A percentile compares a stretch with the other conserved stretches of the same genome.
Conservation (phyloP, 305 asterid genomes). For the Ilex paraguariensis region DNA sequence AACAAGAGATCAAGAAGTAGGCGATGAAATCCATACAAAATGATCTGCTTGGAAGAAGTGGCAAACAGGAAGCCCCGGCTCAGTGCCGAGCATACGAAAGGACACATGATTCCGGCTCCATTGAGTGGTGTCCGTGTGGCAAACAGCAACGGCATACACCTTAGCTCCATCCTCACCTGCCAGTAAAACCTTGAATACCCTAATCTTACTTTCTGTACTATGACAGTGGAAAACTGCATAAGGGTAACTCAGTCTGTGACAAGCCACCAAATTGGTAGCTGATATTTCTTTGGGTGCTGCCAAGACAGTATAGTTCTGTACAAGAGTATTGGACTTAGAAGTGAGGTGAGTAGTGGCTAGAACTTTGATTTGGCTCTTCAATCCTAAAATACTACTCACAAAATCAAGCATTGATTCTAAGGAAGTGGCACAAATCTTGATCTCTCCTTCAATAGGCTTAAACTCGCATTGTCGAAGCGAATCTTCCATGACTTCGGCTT, state of each 20-base stretch:
- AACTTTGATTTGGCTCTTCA: constrained; percentile 16
- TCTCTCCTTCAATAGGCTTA: constrained; percentile 55
- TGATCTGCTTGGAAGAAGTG: constrained; percentile 86
- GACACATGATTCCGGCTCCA: constrained; percentile 63
- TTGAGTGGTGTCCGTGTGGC: constrained; percentile 77
- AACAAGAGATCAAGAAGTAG: not conserved
- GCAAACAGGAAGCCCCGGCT: constrained; percentile 57
- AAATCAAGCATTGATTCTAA: constrained; percentile 55
- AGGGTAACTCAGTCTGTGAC: constrained; percentile 76
- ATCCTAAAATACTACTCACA: constrained; percentile 31
- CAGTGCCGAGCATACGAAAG: constrained; percentile 50
- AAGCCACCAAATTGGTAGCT: constrained; percentile 46
- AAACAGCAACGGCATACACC: constrained; percentile 66
- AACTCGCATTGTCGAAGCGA: constrained; percentile 57
- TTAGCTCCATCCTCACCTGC: constrained; percentile 41
- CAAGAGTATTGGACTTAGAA: constrained; percentile 7
- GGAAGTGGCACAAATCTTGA: constrained; percentile 65
- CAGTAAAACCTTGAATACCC: constrained; percentile 44
- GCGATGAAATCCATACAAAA: constrained; percentile 44
- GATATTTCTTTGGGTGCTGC: constrained; percentile 29
- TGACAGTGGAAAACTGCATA: constrained; percentile 68
- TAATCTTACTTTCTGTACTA: constrained; percentile 43
- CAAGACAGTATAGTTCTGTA: constrained; percentile 42
- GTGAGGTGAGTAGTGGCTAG: constrained; percentile 42
- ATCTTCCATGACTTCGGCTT: constrained; percentile 40